These are phyloP conservation scores for Debaryomyces sp. DNA, from an alignment of 1,139 yeast genomes.

Conservation along the genomic window DNA sequence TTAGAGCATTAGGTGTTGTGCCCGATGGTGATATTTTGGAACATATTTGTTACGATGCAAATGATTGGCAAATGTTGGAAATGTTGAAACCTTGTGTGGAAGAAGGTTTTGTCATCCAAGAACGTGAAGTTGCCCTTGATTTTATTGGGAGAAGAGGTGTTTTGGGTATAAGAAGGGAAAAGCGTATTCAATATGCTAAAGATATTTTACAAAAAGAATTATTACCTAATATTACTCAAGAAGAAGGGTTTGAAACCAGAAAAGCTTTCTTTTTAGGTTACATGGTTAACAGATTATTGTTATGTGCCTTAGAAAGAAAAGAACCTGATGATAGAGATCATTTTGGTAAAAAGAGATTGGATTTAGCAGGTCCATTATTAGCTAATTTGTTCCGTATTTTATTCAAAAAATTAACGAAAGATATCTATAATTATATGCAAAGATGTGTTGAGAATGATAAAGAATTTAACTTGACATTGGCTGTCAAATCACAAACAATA, in stretches of 20 bases:
- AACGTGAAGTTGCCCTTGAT: slow-evolving; percentile 96
- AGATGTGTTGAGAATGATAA: slow-evolving; percentile 98
- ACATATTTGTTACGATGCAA: slow-evolving; percentile 96
- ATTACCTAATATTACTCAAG: slow-evolving; percentile 95
- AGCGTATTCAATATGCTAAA: slow-evolving; percentile 97
- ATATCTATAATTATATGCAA: slow-evolving; percentile 97
- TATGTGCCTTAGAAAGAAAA: slow-evolving; percentile 95
- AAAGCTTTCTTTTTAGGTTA: slow-evolving; percentile 97
- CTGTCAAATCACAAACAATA: slow-evolving; percentile 95
- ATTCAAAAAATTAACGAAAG: slow-evolving; percentile 91
- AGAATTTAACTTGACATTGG: slow-evolving; percentile 93
- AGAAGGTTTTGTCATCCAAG: slow-evolving; percentile 98
- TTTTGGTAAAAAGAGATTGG: slow-evolving; percentile 97
- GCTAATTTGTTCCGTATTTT: slow-evolving; percentile 94
- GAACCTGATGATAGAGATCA: slow-evolving; percentile 99
- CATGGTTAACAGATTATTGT: slow-evolving; percentile 91
- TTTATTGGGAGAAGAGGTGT: slow-evolving; percentile 98
- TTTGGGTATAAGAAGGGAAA: slow-evolving; percentile 93
- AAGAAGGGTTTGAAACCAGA: slow-evolving; percentile 95
- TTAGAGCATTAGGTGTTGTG: slow-evolving; percentile 96
- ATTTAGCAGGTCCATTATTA: slow-evolving; percentile 95
- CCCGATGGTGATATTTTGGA: slow-evolving; percentile 99
- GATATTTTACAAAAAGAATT: slow-evolving; percentile 95
- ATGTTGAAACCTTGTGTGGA: slow-evolving; percentile 99
- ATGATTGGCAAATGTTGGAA: slow-evolving; percentile 99